These are phyloP conservation scores for Osmanthus fragrans DNA, from an alignment of 257 asterid species.

Conservation along the genomic window DNA sequence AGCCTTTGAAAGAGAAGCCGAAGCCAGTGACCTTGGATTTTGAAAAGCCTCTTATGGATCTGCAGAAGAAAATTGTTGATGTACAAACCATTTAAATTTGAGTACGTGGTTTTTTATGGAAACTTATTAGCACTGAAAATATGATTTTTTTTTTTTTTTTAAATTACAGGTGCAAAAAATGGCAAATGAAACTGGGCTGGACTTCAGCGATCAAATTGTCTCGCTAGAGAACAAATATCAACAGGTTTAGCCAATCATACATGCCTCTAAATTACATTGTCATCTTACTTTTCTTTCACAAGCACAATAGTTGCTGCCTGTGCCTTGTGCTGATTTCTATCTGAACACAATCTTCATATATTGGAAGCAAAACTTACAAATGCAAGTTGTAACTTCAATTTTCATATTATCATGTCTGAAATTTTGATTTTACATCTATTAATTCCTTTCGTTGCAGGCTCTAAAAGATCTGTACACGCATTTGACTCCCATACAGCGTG, in stretches of 20 bases:
- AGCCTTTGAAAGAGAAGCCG: conserved; percentile 90
- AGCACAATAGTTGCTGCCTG: conserved; percentile 9
- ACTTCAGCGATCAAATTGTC: conserved; percentile 77
- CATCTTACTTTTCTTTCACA: conserved; percentile 3
- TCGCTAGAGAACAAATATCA: conserved; percentile 77
- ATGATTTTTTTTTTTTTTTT: conserved; percentile 17
- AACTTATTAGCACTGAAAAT: conserved; percentile 13
- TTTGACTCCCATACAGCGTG: conserved; percentile 81
- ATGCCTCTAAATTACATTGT: conserved; percentile 16
- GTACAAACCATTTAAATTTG: conserved; percentile 36
- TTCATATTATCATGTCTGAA: conserved; percentile 3
- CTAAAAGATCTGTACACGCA: conserved; percentile 71
- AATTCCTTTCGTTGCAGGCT: conserved; percentile 72
- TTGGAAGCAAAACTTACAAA: conserved; percentile 16
- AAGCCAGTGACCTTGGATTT: conserved; percentile 91
- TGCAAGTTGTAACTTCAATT: conserved; percentile 10
- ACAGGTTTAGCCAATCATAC: conserved; percentile 53
- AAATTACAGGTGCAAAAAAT: conserved; percentile 75
- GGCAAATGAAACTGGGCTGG: conserved; percentile 93
- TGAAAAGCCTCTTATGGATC: conserved; percentile 82
- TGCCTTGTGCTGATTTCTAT: background rate
- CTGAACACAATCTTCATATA: conserved; percentile 4
- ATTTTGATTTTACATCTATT: conserved; percentile 8
- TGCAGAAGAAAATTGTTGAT: conserved; percentile 77
- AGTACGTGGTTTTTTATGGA: background rate